A percentile compares a stretch with the other conserved stretches of the same genome.
Evolutionary conservation across 2,329 filamentous ascomycete genomes (phyloP).

Genomic region (Sodiomyces alkalinus): DNA sequence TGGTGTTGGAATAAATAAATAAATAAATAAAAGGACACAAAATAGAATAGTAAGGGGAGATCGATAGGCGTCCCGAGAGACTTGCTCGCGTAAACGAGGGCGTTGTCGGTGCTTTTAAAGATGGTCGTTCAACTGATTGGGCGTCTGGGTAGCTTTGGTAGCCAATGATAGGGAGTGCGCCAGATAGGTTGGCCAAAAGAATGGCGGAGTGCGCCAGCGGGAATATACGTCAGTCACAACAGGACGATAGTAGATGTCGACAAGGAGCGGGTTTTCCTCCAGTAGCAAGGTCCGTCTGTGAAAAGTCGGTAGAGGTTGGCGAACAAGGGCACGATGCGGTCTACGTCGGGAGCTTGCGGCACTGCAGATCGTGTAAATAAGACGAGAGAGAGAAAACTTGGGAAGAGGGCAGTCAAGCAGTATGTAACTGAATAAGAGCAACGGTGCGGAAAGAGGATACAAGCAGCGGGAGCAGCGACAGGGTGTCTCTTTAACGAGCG

Average conservation of each 20-base stretch:
- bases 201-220: conserved; percentile 13
- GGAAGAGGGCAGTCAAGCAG: conserved; percentile 8
- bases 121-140: conserved; percentile 30
- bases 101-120: conserved; percentile 23
- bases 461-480: conserved; percentile 3
- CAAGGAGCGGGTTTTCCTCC: conserved; percentile 18
- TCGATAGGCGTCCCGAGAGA: no score
- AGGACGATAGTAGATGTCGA: conserved; percentile 20
- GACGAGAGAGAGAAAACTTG: conserved; percentile 10
- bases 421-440: conserved; percentile 6
- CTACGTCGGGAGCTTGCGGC: conserved; percentile 21
- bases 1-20: no score
- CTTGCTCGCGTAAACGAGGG: no score
- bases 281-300: conserved; percentile 21
- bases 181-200: no score
- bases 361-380: conserved; percentile 11
- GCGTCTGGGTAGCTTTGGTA: conserved; percentile 14
- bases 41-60: no score
- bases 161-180: conserved; percentile 26
- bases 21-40: no score
- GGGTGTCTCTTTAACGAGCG: no score
- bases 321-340: conserved; percentile 18
- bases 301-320: conserved; percentile 13
- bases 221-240: conserved; percentile 23
- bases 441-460: conserved; percentile 7